Evolutionary conservation across 257 asterid genomes (phyloP).

Genomic region (Solanum chmielewskii): DNA sequence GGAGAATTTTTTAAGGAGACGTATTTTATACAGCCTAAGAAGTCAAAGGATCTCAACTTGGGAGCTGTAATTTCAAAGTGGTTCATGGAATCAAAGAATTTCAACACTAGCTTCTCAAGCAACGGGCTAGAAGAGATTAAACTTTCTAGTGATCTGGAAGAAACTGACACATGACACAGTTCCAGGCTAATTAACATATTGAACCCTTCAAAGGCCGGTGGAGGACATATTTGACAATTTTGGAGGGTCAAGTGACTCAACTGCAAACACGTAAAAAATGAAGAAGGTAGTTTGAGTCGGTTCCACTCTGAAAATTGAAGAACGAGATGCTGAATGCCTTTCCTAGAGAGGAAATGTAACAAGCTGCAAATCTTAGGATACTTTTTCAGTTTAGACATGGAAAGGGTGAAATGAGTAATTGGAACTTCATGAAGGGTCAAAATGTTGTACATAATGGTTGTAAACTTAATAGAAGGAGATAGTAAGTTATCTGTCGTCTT

Average conservation of each 20-base stretch:
- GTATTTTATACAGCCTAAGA: not conserved
- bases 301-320: not conserved
- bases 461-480: not conserved
- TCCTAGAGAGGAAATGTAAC: not conserved
- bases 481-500: not conserved
- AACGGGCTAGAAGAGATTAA: not conserved
- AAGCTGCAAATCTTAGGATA: not conserved
- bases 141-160: not conserved
- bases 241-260: not conserved
- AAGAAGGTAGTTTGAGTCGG: not conserved
- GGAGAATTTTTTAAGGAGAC: not conserved
- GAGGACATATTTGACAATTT: not conserved
- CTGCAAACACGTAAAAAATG: not conserved
- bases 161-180: not conserved
- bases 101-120: not conserved
- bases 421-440: not conserved
- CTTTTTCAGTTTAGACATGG: not conserved
- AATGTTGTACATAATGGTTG: not conserved
- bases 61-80: not conserved
- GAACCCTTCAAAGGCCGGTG: not conserved
- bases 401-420: not conserved
- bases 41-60: not conserved
- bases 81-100: not conserved
- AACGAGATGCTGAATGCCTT: not conserved
- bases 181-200: not conserved